Conservation (phyloP, 495 filamentous ascomycete species). For the Letharia columbiana region DNA sequence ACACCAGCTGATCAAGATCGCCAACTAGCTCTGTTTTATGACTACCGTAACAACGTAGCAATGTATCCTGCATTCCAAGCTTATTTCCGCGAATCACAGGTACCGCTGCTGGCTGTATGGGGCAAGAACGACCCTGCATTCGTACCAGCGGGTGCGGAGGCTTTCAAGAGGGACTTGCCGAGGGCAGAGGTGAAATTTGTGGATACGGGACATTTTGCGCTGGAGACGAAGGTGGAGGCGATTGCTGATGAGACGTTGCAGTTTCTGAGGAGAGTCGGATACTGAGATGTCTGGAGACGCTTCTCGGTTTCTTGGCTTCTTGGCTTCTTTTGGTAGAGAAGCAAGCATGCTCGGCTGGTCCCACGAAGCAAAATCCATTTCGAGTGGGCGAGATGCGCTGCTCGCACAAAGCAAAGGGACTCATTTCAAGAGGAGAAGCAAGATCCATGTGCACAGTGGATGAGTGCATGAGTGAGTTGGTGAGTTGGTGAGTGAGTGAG, state of each 20-base stretch:
- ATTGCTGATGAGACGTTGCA: constrained; percentile 41
- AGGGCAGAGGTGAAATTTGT: constrained; percentile 43
- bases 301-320: too few relatives aligned
- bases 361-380: too few relatives aligned
- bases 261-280: constrained; percentile 35
- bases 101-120: constrained; percentile 54
- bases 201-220: constrained; percentile 56
- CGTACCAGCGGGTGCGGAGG: constrained; percentile 48
- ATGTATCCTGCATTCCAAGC: constrained; percentile 53
- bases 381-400: too few relatives aligned
- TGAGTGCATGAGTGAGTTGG: too few relatives aligned
- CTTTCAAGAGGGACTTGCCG: constrained; percentile 48
- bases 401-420: too few relatives aligned
- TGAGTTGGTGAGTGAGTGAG: too few relatives aligned
- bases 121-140: constrained; percentile 55
- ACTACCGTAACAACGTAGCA: constrained; percentile 47
- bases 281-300: neutral
- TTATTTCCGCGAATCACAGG: constrained; percentile 45
- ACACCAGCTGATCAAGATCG: constrained; percentile 45
- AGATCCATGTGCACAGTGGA: too few relatives aligned
- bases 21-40: constrained; percentile 50
- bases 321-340: too few relatives aligned
- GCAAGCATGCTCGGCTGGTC: too few relatives aligned
- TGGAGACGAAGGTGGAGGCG: constrained; percentile 44
- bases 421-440: too few relatives aligned